Evolutionary conservation across 208 protist genomes (phyloP), one percentile per base, ranked within the genome.

Genomic region (Trypanosoma scelopori): DNA sequence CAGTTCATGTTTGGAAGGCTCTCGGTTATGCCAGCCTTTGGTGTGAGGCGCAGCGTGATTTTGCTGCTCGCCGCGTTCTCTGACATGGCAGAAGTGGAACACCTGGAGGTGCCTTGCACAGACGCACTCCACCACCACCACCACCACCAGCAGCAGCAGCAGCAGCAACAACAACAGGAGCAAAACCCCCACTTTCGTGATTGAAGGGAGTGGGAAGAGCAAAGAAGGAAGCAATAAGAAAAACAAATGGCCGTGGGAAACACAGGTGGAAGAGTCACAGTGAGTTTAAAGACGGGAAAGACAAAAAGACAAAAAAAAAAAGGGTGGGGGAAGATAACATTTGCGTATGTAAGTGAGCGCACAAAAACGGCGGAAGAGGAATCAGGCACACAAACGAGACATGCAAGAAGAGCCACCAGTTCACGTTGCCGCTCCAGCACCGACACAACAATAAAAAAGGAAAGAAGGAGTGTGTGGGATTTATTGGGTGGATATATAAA

Each of bases 41-140:
- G 20, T 0, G 62, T 81, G 47, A 91, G 82, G 56, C 59, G 78
- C 28, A 91, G 48, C 0, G 76, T 85, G 35, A 91, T 78, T 48
- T 86, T 91, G 32, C 78, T 69, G 16, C 7, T 22, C 23, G 25
- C 46, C 30, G 53, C 28, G 37, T 45, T n/a, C 27, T 65, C 70
- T 22, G 47, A 39, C 53, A 66, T 63, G 18, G 39, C 37, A 4
- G 12, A 37, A 37, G 32, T 37, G 5, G 32, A 37, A 37, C 5
- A 37, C 5, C 32, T 11, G 5, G 9, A 37, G 32, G 32, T 37
- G 32, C 32, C 32, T 37, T 9, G 43, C 43, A 16, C 3, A 47
- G 43, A 16, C 16, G 16, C 12, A 47, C 12, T 3, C 43, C 43
- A 16, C 43, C 43, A 16, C 43, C 43, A 13, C 12, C 43, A 22